Evolutionary conservation across 192 early-diverging fungal genomes (phyloP).

Genomic region (Helicostylum pulchrum): DNA sequence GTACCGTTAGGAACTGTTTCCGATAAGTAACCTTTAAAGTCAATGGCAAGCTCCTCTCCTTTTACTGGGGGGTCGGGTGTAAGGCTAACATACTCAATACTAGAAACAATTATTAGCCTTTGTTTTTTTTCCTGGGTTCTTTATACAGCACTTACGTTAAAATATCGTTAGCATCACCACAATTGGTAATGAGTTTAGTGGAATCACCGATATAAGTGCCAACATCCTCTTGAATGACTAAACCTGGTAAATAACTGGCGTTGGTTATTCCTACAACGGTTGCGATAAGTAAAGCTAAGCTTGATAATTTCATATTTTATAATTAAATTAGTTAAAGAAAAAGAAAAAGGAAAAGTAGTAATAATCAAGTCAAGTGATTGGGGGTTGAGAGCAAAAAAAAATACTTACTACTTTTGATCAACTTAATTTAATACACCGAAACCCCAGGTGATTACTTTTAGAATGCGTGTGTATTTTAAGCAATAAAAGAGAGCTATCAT

Average conservation of each 20-base stretch:
- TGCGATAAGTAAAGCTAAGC: not conserved
- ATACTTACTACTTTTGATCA: too few species aligned
- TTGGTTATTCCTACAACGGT: not conserved
- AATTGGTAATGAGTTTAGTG: slow-evolving; percentile 29
- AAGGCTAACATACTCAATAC: slow-evolving; percentile 43
- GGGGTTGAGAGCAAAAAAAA: too few species aligned
- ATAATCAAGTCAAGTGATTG: too few species aligned
- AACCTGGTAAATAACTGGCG: slow-evolving; percentile 10
- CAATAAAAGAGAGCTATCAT: too few species aligned
- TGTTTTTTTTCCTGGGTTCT: not conserved
- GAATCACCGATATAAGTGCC: not conserved
- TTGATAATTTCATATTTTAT: slow-evolving; percentile 8
- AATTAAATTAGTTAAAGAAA: slow-evolving; percentile 8
- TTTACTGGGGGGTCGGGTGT: slow-evolving; percentile 49
- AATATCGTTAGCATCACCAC: slow-evolving; percentile 29
- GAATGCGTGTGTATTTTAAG: too few species aligned
- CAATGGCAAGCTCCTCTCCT: slow-evolving; percentile 42
- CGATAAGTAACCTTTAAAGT: slow-evolving; percentile 41
- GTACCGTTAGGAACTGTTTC: slow-evolving; percentile 44
- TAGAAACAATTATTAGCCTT: not conserved
- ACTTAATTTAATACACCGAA: too few species aligned
- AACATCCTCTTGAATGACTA: slow-evolving; percentile 12
- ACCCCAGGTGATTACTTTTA: too few species aligned
- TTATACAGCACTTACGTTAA: slow-evolving; percentile 22
- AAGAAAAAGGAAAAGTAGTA: slow-evolving; percentile 3